Base-by-base conservation (phyloP, 495 filamentous ascomycete genomes). In the Rusavskia elegans region DNA sequence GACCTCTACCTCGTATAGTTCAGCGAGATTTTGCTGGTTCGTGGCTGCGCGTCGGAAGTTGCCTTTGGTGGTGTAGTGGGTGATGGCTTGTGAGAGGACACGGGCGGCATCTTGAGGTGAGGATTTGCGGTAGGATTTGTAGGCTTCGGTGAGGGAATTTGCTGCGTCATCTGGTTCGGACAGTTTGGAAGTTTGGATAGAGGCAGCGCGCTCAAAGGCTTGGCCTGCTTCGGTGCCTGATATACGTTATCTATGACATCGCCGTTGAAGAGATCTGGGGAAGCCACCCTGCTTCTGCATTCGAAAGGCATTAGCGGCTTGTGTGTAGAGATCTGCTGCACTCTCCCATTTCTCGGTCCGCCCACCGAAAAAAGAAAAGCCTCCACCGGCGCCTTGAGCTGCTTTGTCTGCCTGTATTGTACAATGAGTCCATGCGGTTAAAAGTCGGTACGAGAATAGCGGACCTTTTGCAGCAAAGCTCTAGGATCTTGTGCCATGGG, bases 141-240 rank as follows among this genome's bases (percentile, higher is more conserved):
- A 92, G 25, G 87, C 87, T 61, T 84, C 80, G 62, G 76, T 71
- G 53, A 84, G 70, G 45, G 80, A 79, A 63, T 90, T 90, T 36
- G 89, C 88, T 30, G 84, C 85, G 62, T 95, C 89, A 63, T 92
- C 84, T 42, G 84, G 84, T 62, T 95, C 88, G 64, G 85, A 87
- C 41, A 94, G 75, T 53, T 87, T 79, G 46, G 81, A 74, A 6
- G 61, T 72, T 66, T 92, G 85, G 42, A 95, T 78, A 4, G 71
- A 58, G 20, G 89, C 89, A 13, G 86, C 86, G 56, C 81, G 79
- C 64, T 89, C 84, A 57, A 89, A 89, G 6, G 83, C 78, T 55
- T 77, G 70, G 13, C 87, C 89, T 21, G 89, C 86, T 72, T 92
- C 84, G 57, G 79, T 83, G 68, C 80, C 84, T 89, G 48, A 55